phyloP scores from a whole-genome alignment of 768 basidiomycete species.

The Russula abietina region DNA sequence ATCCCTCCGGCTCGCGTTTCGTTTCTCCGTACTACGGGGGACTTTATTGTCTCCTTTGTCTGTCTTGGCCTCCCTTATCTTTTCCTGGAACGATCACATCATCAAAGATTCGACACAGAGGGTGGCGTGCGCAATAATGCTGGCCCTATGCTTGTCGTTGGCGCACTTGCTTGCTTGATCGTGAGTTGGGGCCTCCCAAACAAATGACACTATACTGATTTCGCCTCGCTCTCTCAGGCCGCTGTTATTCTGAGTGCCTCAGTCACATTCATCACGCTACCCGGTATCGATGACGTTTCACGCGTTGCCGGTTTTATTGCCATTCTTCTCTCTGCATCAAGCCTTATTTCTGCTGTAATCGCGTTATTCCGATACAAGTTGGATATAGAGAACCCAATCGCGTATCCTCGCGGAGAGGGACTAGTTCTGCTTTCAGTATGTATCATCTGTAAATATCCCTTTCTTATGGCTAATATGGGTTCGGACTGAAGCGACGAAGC shows the following conservation, averaged over 20 bases:
- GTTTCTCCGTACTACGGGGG: constrained; percentile 46
- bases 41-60: constrained; percentile 54
- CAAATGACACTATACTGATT: constrained; percentile 7
- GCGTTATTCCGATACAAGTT: constrained; percentile 66
- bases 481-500: constrained; percentile 44
- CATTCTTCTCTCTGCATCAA: constrained; percentile 60
- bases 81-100: constrained; percentile 50
- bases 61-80: constrained; percentile 79
- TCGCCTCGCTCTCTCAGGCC: constrained; percentile 42
- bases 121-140: constrained; percentile 41
- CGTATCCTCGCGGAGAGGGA: constrained; percentile 44
- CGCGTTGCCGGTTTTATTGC: constrained; percentile 63
- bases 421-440: constrained; percentile 50
- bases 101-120: constrained; percentile 54
- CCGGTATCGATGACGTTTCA: constrained; percentile 59
- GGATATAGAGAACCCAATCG: constrained; percentile 49
- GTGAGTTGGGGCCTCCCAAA: constrained; percentile 22
- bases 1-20: constrained; percentile 29
- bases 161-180: constrained; percentile 44
- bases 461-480: constrained; percentile 18
- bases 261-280: constrained; percentile 74
- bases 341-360: constrained; percentile 62
- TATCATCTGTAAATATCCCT: constrained; percentile 12
- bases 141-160: constrained; percentile 56
- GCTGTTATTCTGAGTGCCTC: constrained; percentile 76